A percentile compares a stretch with the other conserved stretches of the same genome.
phyloP scores from a whole-genome alignment of 1,284 basidiomycete species.

The Vanrija sp. region DNA sequence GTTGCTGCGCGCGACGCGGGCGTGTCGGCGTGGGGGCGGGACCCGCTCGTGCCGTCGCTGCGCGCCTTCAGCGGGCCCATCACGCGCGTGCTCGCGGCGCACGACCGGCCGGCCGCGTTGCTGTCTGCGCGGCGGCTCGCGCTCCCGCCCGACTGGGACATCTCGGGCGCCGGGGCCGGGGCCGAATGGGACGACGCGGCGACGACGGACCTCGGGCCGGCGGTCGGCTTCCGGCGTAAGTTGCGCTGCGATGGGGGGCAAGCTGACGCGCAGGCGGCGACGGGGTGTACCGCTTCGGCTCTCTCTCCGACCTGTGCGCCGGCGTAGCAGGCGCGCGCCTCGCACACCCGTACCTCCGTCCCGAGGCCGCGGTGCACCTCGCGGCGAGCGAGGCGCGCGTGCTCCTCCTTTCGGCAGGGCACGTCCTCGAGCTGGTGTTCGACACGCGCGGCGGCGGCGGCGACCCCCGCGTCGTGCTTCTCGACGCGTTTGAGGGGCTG shows the following conservation, averaged over 20 bases:
- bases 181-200: constrained; percentile 20
- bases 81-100: neutral
- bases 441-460: neutral
- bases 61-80: too few species aligned
- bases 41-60: neutral
- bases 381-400: neutral
- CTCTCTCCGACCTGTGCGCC: neutral
- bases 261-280: neutral
- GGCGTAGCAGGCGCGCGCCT: neutral
- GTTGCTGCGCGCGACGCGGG: neutral
- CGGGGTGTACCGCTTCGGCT: neutral
- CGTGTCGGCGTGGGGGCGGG: neutral
- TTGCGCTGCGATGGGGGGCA: too few species aligned
- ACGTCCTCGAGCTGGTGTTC: constrained; percentile 23
- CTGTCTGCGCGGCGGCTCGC: neutral
- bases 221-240: neutral
- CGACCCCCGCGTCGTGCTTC: neutral
- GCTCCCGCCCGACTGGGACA: neutral
- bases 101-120: neutral
- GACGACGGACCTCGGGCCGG: constrained; percentile 17
- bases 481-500: constrained; percentile 35
- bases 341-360: neutral
- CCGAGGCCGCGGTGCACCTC: constrained; percentile 13
- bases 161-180: too few species aligned
- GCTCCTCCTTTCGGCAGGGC: neutral